These are phyloP conservation scores for Lactifluus hygrophoroides DNA, from an alignment of 768 basidiomycete genomes.

Conservation along the genomic window DNA sequence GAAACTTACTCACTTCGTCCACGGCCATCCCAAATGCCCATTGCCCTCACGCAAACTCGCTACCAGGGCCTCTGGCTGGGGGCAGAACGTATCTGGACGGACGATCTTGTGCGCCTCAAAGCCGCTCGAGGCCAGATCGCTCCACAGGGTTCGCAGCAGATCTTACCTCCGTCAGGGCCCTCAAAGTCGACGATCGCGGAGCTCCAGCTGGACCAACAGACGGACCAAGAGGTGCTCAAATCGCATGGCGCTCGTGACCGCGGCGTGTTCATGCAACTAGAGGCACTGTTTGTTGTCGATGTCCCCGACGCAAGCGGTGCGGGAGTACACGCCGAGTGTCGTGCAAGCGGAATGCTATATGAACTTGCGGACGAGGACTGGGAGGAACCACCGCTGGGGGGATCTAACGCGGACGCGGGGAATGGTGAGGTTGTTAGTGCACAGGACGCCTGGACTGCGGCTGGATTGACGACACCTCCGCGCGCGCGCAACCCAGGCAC, in stretches of 20 bases:
- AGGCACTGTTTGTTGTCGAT: constrained; percentile 58
- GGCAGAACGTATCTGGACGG: constrained; percentile 78
- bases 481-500: constrained; percentile 2
- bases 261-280: constrained; percentile 65
- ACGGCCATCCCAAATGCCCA: background rate
- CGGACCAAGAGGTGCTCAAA: constrained; percentile 5
- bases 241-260: constrained; percentile 46
- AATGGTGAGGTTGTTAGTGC: constrained; percentile 27
- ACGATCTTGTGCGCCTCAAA: constrained; percentile 77
- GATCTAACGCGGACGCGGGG: constrained; percentile 18
- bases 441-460: constrained; percentile 13
- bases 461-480: constrained; percentile 1
- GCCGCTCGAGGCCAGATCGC: constrained; percentile 57
- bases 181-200: constrained; percentile 21
- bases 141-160: constrained; percentile 51
- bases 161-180: constrained; percentile 56
- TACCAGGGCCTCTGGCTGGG: constrained; percentile 90
- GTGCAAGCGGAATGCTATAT: constrained; percentile 66
- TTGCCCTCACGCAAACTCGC: constrained; percentile 38
- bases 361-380: constrained; percentile 73
- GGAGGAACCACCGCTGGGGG: constrained; percentile 31
- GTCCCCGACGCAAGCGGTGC: constrained; percentile 34
- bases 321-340: constrained; percentile 43
- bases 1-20: constrained; percentile 1
- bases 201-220: constrained; percentile 12